These are phyloP conservation scores for Chalciporus pseudorubinellus DNA, from an alignment of 768 basidiomycete genomes.

Conservation along the genomic window DNA sequence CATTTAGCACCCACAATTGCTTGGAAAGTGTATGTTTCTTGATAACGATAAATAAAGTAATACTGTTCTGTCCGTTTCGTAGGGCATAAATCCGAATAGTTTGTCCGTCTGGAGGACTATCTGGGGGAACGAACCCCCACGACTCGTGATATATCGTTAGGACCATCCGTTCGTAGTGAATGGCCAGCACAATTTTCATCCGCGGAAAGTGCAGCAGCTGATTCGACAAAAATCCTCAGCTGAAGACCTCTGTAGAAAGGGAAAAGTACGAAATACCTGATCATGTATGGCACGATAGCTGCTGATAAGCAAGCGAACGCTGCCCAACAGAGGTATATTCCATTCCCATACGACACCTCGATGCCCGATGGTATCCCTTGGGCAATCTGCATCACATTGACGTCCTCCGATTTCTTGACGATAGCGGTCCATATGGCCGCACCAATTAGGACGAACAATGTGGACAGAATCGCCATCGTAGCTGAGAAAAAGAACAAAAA, in stretches of 20 bases:
- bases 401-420: slow-evolving; percentile 56
- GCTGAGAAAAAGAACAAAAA: slow-evolving; percentile 68
- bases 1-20: no score
- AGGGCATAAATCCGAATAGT: slow-evolving; percentile 4
- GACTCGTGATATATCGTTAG: slow-evolving; percentile 16
- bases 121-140: slow-evolving; percentile 2
- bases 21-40: no score
- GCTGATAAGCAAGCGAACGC: slow-evolving; percentile 64
- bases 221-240: background rate
- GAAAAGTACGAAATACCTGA: slow-evolving; percentile 52
- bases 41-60: slow-evolving; percentile 25
- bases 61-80: slow-evolving; percentile 17
- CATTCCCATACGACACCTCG: slow-evolving; percentile 56
- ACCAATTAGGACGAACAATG: slow-evolving; percentile 62
- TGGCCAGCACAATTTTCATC: slow-evolving; percentile 42
- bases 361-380: slow-evolving; percentile 55
- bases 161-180: slow-evolving; percentile 16
- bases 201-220: slow-evolving; percentile 81
- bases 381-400: slow-evolving; percentile 53
- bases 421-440: slow-evolving; percentile 78
- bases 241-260: background rate
- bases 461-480: slow-evolving; percentile 56
- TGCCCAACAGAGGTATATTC: slow-evolving; percentile 69
- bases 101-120: background rate
- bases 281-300: slow-evolving; percentile 72